Evolutionary conservation across 163 green algal species (phyloP).

Genomic region (Scenedesmus sp.): DNA sequence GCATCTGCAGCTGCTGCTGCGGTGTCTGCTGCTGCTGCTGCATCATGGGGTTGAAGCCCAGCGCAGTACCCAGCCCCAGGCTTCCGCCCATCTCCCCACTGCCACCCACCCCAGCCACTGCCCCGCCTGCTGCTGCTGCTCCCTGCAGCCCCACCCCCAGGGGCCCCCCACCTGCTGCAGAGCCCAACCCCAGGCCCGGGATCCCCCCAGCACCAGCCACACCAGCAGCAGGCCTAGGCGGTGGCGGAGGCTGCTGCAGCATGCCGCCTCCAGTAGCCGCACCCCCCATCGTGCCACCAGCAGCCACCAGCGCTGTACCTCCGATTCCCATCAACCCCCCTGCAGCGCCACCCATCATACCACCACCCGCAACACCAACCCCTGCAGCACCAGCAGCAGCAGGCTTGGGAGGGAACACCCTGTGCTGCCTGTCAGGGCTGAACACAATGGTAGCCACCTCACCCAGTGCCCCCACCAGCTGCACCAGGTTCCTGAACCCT

Average conservation of each 20-base stretch:
- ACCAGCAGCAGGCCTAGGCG: neutral
- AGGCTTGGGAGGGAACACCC: conserved; percentile 36
- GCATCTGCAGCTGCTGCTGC: neutral
- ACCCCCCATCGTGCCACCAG: neutral
- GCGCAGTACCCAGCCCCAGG: neutral
- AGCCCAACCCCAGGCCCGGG: neutral
- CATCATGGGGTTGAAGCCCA: neutral
- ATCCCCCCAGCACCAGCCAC: neutral
- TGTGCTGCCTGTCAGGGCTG: conserved; percentile 30
- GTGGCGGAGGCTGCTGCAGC: conserved; percentile 28
- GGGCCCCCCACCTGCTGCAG: neutral
- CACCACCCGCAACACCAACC: neutral
- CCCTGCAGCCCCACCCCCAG: neutral
- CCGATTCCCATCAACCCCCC: neutral
- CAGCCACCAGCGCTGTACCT: neutral
- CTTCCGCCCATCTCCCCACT: conserved; percentile 31
- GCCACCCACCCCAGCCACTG: neutral
- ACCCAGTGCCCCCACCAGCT: conserved; percentile 21
- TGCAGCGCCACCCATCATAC: neutral
- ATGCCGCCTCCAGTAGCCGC: neutral
- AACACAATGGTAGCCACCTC: conserved; percentile 34
- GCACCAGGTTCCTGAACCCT: conserved; percentile 46
- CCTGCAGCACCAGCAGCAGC: neutral
- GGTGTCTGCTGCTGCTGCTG: neutral
- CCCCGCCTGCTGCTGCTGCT: neutral